Percentiles rank a stretch among this genome's conserved stretches.
These are phyloP conservation scores for Schwanniomyces yamadae DNA, from an alignment of 805 yeast genomes.

Conservation along the genomic window DNA sequence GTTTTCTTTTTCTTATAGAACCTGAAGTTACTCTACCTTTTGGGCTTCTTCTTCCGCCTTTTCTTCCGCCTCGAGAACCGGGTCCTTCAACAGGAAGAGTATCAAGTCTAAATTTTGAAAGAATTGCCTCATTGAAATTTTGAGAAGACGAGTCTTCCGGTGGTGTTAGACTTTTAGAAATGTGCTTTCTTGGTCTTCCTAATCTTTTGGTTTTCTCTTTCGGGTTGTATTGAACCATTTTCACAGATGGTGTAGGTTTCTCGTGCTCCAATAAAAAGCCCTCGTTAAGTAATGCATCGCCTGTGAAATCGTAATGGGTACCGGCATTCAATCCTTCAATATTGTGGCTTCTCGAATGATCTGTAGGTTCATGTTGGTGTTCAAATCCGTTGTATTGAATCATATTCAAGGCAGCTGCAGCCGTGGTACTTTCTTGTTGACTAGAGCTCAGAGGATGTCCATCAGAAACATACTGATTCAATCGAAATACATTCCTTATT, in stretches of 20 bases:
- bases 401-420: constrained; percentile 22
- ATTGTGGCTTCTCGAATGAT: background rate
- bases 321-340: constrained; percentile 1
- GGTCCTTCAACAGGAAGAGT: constrained; percentile 36
- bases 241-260: constrained; percentile 4
- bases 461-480: constrained; percentile 14
- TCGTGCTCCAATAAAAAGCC: background rate
- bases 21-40: constrained; percentile 28
- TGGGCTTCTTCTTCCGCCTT: constrained; percentile 15
- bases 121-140: constrained; percentile 29
- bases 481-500: constrained; percentile 12
- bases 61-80: constrained; percentile 39
- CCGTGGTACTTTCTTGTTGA: constrained; percentile 10
- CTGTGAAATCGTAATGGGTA: constrained; percentile 1
- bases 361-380: background rate
- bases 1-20: constrained; percentile 19
- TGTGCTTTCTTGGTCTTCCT: constrained; percentile 36
- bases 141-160: constrained; percentile 19
- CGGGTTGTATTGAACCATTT: constrained; percentile 34
- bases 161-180: constrained; percentile 12
- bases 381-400: constrained; percentile 16
- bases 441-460: background rate
- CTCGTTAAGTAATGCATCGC: constrained; percentile 2
- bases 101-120: constrained; percentile 36
- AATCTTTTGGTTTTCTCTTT: constrained; percentile 29